Base-by-base conservation (phyloP, 108 stramenopile species). In the Cyclostephanos tholiformis region DNA sequence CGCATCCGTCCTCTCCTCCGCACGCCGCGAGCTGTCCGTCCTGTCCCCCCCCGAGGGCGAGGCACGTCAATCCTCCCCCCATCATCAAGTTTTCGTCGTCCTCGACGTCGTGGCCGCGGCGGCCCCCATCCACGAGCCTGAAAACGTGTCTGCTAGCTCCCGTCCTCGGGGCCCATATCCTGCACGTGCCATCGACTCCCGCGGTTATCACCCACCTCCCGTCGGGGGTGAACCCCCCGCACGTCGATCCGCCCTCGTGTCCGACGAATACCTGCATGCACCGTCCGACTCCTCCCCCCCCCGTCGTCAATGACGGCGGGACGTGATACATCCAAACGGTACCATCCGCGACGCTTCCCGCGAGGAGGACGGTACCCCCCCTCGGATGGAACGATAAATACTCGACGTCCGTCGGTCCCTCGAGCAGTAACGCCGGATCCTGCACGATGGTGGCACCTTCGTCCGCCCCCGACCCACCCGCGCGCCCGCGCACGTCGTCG, bases 181-280 rank as follows among this genome's bases (percentile, higher is more conserved):
- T n/a, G n/a, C n/a, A n/a, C n/a, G n/a, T n/a, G n/a, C n/a, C n/a
- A n/a, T n/a, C n/a, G n/a, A n/a, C n/a, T n/a, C n/a, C n/a, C n/a
- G n/a, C n/a, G n/a, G n/a, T n/a, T n/a, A n/a, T n/a, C n/a, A n/a
- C n/a, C n/a, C n/a, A n/a, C n/a, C n/a, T n/a, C n/a, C n/a, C n/a
- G n/a, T n/a, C n/a, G n/a, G n/a, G n/a, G n/a, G n/a, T n/a, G n/a
- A n/a, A n/a, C n/a, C n/a, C n/a, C n/a, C n/a, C n/a, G n/a, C n/a
- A n/a, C 6, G 90, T 90, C 36, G 98, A 97, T 10, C 84, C 87
- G 9, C 85, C 91, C 62, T 95, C 95, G 74, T 99, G 98, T 22
- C 98, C 98, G 1, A 95, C 94, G 83, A 98, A 97, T 55, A 99
- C 98, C 73, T 95, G 94, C 57, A 99, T n/a, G n/a, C n/a, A n/a